These are phyloP conservation scores for Angomonas ambiguus DNA, from an alignment of 208 protist species.

Conservation along the genomic window DNA sequence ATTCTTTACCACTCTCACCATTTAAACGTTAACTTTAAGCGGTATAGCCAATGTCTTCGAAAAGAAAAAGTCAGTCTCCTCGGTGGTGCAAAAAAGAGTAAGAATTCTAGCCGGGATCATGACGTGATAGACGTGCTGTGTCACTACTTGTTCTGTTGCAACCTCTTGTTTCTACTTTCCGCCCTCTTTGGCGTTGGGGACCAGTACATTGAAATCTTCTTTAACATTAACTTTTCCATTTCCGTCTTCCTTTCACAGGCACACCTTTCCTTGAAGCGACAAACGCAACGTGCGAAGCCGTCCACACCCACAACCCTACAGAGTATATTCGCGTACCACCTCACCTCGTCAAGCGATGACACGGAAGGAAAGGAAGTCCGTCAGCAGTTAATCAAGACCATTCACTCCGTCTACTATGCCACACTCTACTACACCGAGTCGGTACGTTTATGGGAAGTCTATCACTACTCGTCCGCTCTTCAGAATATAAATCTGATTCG, in stretches of 20 bases:
- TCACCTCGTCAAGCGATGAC: too few species aligned
- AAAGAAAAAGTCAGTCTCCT: not conserved
- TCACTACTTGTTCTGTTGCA: not conserved
- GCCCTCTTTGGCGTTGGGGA: not conserved
- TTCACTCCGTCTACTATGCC: not conserved
- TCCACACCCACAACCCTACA: not conserved
- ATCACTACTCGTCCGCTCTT: not conserved
- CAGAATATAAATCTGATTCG: not conserved
- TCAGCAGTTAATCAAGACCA: not conserved
- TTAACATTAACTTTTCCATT: constrained; percentile 1
- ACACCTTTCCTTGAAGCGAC: not conserved
- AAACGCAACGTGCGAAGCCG: not conserved
- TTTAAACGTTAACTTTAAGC: not conserved
- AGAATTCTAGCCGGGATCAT: too few species aligned
- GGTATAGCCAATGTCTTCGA: not conserved
- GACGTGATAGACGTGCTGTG: not conserved
- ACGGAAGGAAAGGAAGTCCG: not conserved
- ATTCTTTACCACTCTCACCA: not conserved
- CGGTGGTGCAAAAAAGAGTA: not conserved
- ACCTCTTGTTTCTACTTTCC: not conserved
- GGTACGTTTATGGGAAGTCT: not conserved
- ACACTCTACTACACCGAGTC: not conserved
- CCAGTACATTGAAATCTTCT: not conserved
- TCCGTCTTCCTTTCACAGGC: not conserved
- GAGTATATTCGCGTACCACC: not conserved